Conservation (phyloP, 257 asterid genomes). For the Solanum pimpinellifolium region DNA sequence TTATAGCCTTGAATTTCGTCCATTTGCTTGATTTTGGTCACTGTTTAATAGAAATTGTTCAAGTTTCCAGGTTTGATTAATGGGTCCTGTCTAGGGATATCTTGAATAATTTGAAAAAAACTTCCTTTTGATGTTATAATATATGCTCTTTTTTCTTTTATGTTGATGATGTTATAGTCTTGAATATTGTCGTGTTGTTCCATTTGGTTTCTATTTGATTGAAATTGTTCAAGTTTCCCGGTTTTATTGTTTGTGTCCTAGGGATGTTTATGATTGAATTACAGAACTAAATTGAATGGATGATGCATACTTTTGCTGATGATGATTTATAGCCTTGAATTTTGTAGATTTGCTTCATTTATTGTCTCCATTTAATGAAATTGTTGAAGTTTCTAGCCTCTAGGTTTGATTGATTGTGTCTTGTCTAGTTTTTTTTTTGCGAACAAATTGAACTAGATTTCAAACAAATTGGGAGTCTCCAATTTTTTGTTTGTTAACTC, state of each 20-base stretch:
- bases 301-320: background rate
- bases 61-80: background rate
- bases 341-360: background rate
- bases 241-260: background rate
- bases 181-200: background rate
- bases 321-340: background rate
- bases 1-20: background rate
- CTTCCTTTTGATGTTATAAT: background rate
- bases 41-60: background rate
- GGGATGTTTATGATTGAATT: background rate
- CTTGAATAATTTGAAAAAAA: background rate
- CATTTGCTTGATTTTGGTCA: background rate
- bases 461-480: too few relatives aligned
- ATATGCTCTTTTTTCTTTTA: background rate
- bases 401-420: background rate
- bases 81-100: background rate
- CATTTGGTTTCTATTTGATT: background rate
- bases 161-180: background rate
- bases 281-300: background rate
- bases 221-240: background rate
- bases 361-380: background rate
- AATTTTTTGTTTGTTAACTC: background rate
- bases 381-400: background rate
- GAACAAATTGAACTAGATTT: background rate
- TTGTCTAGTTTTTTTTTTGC: background rate